A percentile compares a stretch with the other conserved stretches of the same genome.
Conservation (phyloP, 306 rosid species). For the Trifolium pratense region DNA sequence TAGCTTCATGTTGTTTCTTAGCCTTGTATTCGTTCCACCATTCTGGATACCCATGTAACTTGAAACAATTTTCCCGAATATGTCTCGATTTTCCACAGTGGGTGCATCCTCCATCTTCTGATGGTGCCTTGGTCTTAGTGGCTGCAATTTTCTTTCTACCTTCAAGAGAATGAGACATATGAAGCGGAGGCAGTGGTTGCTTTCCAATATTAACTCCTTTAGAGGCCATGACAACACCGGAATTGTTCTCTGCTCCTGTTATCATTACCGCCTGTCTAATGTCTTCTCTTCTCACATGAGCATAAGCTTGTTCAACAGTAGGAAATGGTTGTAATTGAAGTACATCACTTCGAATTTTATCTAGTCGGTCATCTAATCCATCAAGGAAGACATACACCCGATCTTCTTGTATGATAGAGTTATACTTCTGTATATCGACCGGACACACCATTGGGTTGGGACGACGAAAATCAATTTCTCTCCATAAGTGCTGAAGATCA, state of each 20-base stretch:
- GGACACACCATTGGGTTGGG: not conserved
- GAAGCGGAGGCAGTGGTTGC: not conserved
- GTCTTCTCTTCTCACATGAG: not conserved
- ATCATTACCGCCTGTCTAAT: not conserved
- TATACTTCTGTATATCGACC: not conserved
- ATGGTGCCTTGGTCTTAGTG: not conserved
- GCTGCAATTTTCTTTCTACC: not conserved
- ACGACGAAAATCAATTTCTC: not conserved
- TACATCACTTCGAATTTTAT: not conserved
- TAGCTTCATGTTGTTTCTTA: not conserved
- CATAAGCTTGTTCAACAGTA: not conserved
- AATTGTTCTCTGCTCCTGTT: not conserved
- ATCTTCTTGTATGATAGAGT: not conserved
- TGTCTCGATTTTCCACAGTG: not conserved
- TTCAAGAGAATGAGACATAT: not conserved
- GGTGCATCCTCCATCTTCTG: not conserved
- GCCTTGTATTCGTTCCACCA: not conserved
- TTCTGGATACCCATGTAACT: not conserved
- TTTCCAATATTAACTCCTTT: not conserved
- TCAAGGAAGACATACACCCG: not conserved
- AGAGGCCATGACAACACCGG: not conserved
- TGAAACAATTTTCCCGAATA: not conserved
- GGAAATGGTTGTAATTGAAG: not conserved
- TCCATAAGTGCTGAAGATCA: not conserved
- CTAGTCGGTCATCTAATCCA: not conserved